Evolutionary conservation across 805 yeast genomes (phyloP).

Genomic region (Metschnikowia noctiluminum): DNA sequence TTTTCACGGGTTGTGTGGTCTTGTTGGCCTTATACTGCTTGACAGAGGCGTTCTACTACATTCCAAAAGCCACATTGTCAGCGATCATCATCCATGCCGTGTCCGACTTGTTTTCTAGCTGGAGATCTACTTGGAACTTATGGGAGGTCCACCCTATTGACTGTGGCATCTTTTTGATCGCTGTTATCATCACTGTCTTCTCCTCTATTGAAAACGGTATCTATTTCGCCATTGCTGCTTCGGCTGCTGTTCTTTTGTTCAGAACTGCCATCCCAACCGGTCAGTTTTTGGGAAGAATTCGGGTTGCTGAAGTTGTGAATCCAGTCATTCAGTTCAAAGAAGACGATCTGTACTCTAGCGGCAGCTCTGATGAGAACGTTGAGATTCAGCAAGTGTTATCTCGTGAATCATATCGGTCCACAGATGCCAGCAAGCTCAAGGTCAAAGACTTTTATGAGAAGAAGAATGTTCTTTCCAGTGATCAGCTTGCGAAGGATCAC

Average conservation of each 20-base stretch:
- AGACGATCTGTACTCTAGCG: conserved; percentile 19
- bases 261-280: conserved; percentile 80
- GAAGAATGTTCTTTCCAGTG: conserved; percentile 19
- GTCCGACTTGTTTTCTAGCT: conserved; percentile 73
- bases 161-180: conserved; percentile 65
- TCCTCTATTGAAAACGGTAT: conserved; percentile 83
- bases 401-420: conserved; percentile 25
- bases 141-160: conserved; percentile 77
- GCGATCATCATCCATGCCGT: conserved; percentile 95
- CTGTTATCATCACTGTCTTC: conserved; percentile 72
- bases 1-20: conserved; percentile 86
- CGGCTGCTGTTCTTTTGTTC: conserved; percentile 69
- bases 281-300: conserved; percentile 73
- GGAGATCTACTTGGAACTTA: conserved; percentile 60
- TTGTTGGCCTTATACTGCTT: conserved; percentile 80
- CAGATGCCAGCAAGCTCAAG: conserved; percentile 22
- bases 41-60: conserved; percentile 80
- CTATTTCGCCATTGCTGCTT: conserved; percentile 85
- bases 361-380: conserved; percentile 25
- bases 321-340: conserved; percentile 44
- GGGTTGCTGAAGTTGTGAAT: conserved; percentile 66
- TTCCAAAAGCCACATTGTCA: conserved; percentile 83
- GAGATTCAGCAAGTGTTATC: conserved; percentile 45
- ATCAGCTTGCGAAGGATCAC: conserved; percentile 22
- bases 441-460: conserved; percentile 14